phyloP scores from a whole-genome alignment of 2,329 filamentous ascomycete genomes.

The Zymoseptoria ardabiliae region DNA sequence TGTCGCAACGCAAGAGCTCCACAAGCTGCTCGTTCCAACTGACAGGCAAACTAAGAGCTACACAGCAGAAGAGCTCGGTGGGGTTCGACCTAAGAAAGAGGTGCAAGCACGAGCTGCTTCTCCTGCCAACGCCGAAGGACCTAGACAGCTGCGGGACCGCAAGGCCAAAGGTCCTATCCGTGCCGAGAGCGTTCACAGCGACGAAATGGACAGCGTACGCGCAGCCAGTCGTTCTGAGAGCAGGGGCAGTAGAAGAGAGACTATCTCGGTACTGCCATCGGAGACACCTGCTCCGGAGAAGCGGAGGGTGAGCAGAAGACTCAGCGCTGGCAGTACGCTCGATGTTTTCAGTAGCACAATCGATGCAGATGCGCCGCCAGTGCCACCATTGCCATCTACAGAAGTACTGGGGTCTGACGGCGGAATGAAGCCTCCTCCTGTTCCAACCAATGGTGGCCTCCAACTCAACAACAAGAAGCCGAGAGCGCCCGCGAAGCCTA shows the following conservation, averaged over 20 bases:
- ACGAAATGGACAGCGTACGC: slow-evolving; percentile 18
- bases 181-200: slow-evolving; percentile 20
- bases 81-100: slow-evolving; percentile 53
- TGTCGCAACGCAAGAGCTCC: slow-evolving; percentile 73
- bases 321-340: slow-evolving; percentile 27
- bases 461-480: slow-evolving; percentile 23
- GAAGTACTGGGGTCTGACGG: slow-evolving; percentile 10
- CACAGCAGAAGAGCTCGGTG: slow-evolving; percentile 66
- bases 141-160: slow-evolving; percentile 54
- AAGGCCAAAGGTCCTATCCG: slow-evolving; percentile 16
- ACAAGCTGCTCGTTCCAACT: slow-evolving; percentile 70
- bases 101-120: slow-evolving; percentile 38
- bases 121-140: slow-evolving; percentile 39
- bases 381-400: slow-evolving; percentile 16
- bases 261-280: slow-evolving; percentile 32
- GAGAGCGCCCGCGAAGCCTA: slow-evolving; percentile 17
- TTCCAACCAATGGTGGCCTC: slow-evolving; percentile 6
- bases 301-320: slow-evolving; percentile 21
- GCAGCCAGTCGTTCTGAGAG: slow-evolving; percentile 16
- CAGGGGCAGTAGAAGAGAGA: slow-evolving; percentile 26
- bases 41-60: slow-evolving; percentile 69
- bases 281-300: slow-evolving; percentile 23
- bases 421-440: slow-evolving; percentile 25
- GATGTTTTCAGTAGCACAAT: slow-evolving; percentile 22
- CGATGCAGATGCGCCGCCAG: slow-evolving; percentile 14